Conservation (phyloP, 2,329 filamentous ascomycete genomes). For the Raffaelea deltoideospora region DNA sequence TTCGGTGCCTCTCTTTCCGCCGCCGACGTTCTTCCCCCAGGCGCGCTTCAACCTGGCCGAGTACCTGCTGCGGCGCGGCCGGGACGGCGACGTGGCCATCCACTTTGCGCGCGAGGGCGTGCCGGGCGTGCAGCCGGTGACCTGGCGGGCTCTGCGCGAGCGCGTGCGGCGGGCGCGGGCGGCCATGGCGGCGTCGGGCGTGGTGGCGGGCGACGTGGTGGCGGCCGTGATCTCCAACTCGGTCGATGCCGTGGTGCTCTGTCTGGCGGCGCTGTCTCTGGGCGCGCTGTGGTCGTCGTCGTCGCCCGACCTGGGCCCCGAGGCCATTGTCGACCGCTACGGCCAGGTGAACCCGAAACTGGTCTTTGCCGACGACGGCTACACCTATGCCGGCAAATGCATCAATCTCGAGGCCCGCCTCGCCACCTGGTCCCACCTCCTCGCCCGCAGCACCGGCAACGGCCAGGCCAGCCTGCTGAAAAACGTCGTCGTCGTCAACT, state of each 20-base stretch:
- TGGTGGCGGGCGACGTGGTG: conserved; percentile 4
- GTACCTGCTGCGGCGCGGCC: conserved; percentile 2
- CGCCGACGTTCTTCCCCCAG: conserved; percentile 4
- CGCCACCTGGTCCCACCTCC: conserved; percentile 1
- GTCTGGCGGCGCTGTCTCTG: conserved; percentile 4
- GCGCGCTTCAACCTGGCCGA: conserved; percentile 4
- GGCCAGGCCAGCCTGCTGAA: too few species aligned
- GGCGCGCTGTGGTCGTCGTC: conserved; percentile 7
- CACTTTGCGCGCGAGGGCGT: conserved; percentile 33
- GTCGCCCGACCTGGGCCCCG: conserved; percentile 7
- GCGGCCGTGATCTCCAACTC: conserved; percentile 7
- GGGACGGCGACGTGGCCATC: conserved; percentile 22
- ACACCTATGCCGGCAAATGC: conserved; percentile 4
- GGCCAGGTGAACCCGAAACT: conserved; percentile 6
- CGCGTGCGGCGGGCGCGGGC: neutral
- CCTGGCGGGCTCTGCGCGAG: conserved; percentile 2
- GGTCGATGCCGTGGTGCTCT: conserved; percentile 4
- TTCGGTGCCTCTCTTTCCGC: conserved; percentile 1
- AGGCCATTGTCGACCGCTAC: conserved; percentile 6
- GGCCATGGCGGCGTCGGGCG: conserved; percentile 1
- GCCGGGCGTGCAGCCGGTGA: conserved; percentile 16
- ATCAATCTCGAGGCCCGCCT: conserved; percentile 1
- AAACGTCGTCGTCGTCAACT: conserved; percentile 3
- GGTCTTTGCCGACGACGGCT: conserved; percentile 4
- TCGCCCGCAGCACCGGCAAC: neutral